Percentiles rank a stretch among this genome's conserved stretches.
These are phyloP conservation scores for Herpotrichia juniperi DNA, from an alignment of 2,329 filamentous ascomycete species.

Conservation along the genomic window DNA sequence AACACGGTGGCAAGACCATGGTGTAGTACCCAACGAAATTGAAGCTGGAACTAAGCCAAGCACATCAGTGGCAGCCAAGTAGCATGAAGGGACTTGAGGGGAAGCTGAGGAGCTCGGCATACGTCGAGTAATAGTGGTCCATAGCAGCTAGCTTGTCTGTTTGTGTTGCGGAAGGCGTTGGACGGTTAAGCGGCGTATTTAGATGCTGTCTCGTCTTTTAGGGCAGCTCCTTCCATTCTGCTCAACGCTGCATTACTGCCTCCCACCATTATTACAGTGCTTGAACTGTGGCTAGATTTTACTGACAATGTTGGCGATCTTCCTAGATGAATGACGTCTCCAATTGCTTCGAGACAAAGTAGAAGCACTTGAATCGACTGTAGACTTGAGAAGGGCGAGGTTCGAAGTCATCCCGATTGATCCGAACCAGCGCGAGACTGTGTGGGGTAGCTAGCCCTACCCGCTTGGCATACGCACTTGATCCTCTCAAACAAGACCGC, in stretches of 20 bases:
- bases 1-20: not conserved
- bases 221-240: not conserved
- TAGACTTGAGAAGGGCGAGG: not conserved
- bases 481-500: constrained; percentile 16
- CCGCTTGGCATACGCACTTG: constrained; percentile 37
- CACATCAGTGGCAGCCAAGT: constrained; percentile 14
- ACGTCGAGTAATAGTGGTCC: constrained; percentile 14
- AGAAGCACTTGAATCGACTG: not conserved
- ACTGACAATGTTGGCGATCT: too few species aligned
- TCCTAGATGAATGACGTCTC: too few species aligned
- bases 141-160: constrained; percentile 20
- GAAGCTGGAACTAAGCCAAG: constrained; percentile 22
- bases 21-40: not conserved
- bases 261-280: too few species aligned
- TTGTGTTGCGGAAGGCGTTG: constrained; percentile 8
- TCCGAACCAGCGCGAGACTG: constrained; percentile 1
- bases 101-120: constrained; percentile 15
- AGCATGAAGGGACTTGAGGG: constrained; percentile 24
- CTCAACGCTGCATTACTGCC: too few species aligned
- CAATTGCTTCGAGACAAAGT: too few species aligned
- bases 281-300: too few species aligned
- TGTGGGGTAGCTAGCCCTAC: constrained; percentile 7
- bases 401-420: not conserved
- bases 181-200: not conserved
- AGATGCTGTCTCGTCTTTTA: constrained; percentile 4